A percentile compares a stretch with the other conserved stretches of the same genome.
phyloP scores from a whole-genome alignment of 2,329 filamentous ascomycete species.

The Cryphonectria carpinicola region DNA sequence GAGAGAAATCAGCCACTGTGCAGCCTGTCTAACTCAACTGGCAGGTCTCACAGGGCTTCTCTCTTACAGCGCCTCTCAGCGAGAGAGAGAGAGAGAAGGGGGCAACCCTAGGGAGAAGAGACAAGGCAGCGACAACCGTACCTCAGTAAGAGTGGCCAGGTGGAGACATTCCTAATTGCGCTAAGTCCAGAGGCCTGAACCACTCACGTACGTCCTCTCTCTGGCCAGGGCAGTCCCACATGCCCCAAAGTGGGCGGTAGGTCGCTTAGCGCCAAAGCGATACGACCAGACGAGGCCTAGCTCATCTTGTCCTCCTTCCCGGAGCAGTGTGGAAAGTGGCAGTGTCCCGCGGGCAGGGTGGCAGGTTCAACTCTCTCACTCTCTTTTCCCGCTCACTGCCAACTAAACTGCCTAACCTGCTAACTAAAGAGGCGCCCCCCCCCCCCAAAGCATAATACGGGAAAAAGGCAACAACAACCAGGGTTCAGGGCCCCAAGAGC shows the following conservation, averaged over 20 bases:
- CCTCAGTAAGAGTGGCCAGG: not conserved
- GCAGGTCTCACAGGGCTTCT: not conserved
- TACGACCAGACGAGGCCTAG: slow-evolving; percentile 9
- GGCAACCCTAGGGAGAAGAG: not conserved
- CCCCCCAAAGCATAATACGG: too few relatives aligned
- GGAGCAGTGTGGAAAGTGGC: not conserved
- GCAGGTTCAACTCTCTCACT: not conserved
- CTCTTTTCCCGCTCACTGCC: too few relatives aligned
- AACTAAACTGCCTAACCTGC: too few relatives aligned
- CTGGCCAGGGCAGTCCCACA: not conserved
- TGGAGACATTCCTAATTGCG: not conserved
- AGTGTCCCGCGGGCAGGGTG: not conserved
- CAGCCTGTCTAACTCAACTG: not conserved
- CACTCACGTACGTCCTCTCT: not conserved
- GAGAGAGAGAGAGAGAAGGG: not conserved
- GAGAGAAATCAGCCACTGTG: not conserved
- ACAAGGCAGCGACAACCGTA: not conserved
- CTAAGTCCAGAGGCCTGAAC: not conserved
- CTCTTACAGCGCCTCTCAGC: not conserved
- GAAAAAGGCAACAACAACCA: not conserved
- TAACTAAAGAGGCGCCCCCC: too few relatives aligned
- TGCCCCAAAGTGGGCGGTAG: not conserved
- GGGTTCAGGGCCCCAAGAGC: not conserved
- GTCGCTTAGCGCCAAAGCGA: not conserved
- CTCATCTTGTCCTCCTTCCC: not conserved